A percentile compares a stretch with the other conserved stretches of the same genome.
Conservation (phyloP, 2,329 filamentous ascomycete species). For the Pezicula neosporulosa region DNA sequence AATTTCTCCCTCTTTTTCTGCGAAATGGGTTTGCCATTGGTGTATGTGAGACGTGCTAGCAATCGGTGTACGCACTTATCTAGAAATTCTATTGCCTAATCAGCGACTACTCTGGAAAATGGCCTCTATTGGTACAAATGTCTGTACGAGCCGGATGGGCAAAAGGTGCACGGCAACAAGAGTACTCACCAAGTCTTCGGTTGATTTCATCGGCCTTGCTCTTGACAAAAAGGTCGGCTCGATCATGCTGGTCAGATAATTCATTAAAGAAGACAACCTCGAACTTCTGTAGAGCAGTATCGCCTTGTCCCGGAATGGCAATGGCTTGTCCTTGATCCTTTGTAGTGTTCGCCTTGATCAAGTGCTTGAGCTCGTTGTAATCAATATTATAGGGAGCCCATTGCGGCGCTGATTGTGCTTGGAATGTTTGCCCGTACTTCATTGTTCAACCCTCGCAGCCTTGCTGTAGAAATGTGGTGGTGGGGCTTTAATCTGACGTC, state of each 20-base stretch:
- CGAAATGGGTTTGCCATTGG: constrained; percentile 19
- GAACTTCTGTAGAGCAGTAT: constrained; percentile 56
- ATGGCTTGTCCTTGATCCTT: constrained; percentile 67
- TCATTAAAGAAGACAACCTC: constrained; percentile 70
- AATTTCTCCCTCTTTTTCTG: constrained; percentile 23
- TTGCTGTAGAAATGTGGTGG: neutral
- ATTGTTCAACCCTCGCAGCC: constrained; percentile 36
- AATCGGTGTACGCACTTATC: constrained; percentile 19
- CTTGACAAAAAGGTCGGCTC: constrained; percentile 72
- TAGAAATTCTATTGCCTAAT: constrained; percentile 15
- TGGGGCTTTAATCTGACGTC: neutral
- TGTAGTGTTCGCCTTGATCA: constrained; percentile 78
- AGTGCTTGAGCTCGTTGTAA: constrained; percentile 81
- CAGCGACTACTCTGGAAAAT: constrained; percentile 2
- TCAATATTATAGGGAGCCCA: constrained; percentile 86
- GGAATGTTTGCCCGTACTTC: constrained; percentile 76
- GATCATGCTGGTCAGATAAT: constrained; percentile 71
- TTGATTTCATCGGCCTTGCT: constrained; percentile 79
- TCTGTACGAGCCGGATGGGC: too few relatives aligned
- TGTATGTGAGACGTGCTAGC: constrained; percentile 20
- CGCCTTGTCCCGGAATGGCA: constrained; percentile 69
- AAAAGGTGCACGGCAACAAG: neutral
- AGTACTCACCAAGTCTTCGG: constrained; percentile 58
- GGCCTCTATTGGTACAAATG: neutral
- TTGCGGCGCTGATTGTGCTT: constrained; percentile 74